Evolutionary conservation across 257 asterid genomes (phyloP).

Genomic region (Jacaranda mimosifolia): DNA sequence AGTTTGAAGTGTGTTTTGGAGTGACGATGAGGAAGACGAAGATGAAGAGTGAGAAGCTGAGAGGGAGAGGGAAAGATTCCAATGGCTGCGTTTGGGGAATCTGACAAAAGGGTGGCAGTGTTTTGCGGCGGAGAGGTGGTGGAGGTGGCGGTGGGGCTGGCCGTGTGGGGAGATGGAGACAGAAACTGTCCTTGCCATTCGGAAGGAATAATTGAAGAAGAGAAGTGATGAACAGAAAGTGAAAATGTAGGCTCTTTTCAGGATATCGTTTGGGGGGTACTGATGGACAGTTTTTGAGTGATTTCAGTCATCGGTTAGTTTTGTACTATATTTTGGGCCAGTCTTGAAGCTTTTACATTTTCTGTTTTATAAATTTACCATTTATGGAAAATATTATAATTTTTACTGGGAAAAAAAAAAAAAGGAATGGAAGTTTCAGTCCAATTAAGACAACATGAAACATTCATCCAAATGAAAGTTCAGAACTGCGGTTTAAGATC

Average conservation of each 20-base stretch:
- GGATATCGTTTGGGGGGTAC: slow-evolving; percentile 26
- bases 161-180: slow-evolving; percentile 53
- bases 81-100: slow-evolving; percentile 46
- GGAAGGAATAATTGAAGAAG: slow-evolving; percentile 13
- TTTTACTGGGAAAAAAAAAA: too few species aligned
- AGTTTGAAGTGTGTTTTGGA: slow-evolving; percentile 54
- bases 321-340: neutral
- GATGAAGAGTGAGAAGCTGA: slow-evolving; percentile 68
- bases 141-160: slow-evolving; percentile 49
- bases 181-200: slow-evolving; percentile 64
- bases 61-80: slow-evolving; percentile 47
- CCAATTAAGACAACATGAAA: too few species aligned
- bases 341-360: too few species aligned
- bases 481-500: too few species aligned
- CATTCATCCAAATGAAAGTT: too few species aligned
- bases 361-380: too few species aligned
- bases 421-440: too few species aligned
- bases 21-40: slow-evolving; percentile 46
- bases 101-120: slow-evolving; percentile 50
- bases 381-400: too few species aligned
- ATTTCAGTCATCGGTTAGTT: neutral
- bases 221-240: neutral
- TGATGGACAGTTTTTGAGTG: neutral
- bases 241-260: neutral
- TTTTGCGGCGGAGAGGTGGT: slow-evolving; percentile 55